phyloP scores from a whole-genome alignment of 2,329 filamentous ascomycete species.

The Trichophyton schoenleinii region DNA sequence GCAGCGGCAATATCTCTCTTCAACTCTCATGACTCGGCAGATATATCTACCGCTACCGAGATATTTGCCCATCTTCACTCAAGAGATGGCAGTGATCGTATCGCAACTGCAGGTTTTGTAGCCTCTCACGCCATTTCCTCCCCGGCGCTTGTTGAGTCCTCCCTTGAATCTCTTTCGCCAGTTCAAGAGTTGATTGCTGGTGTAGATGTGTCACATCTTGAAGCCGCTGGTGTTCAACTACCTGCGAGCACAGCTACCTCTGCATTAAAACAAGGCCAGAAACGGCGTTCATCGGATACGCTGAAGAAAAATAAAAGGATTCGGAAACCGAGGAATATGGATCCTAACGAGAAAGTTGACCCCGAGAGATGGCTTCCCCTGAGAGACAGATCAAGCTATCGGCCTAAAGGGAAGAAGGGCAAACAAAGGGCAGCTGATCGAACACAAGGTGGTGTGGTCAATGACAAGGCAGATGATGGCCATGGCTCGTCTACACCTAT shows the following conservation, averaged over 20 bases:
- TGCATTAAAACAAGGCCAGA: slow-evolving; percentile 19
- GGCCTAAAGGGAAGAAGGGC: slow-evolving; percentile 83
- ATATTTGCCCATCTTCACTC: slow-evolving; percentile 63
- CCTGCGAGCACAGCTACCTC: slow-evolving; percentile 21
- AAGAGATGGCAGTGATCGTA: slow-evolving; percentile 51
- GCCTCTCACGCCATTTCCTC: slow-evolving; percentile 57
- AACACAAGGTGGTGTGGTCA: slow-evolving; percentile 75
- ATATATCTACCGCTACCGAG: slow-evolving; percentile 58
- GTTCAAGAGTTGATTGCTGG: slow-evolving; percentile 31
- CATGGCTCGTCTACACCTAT: slow-evolving; percentile 20
- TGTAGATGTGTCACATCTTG: slow-evolving; percentile 34
- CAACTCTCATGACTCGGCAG: slow-evolving; percentile 55
- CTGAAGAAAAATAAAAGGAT: slow-evolving; percentile 27
- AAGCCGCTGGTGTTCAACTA: slow-evolving; percentile 31
- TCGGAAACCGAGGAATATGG: slow-evolving; percentile 41
- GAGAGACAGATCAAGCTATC: slow-evolving; percentile 75
- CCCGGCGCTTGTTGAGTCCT: slow-evolving; percentile 25
- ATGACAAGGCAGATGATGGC: slow-evolving; percentile 53
- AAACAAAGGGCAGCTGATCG: slow-evolving; percentile 66
- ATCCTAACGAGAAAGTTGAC: slow-evolving; percentile 67
- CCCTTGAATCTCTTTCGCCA: slow-evolving; percentile 28
- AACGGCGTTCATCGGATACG: slow-evolving; percentile 25
- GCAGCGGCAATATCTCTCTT: slow-evolving; percentile 76
- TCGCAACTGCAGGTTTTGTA: slow-evolving; percentile 70
- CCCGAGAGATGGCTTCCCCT: slow-evolving; percentile 88